Evolutionary conservation across 2,329 filamentous ascomycete genomes (phyloP).

Genomic region (Erysiphe neolycopersici): DNA sequence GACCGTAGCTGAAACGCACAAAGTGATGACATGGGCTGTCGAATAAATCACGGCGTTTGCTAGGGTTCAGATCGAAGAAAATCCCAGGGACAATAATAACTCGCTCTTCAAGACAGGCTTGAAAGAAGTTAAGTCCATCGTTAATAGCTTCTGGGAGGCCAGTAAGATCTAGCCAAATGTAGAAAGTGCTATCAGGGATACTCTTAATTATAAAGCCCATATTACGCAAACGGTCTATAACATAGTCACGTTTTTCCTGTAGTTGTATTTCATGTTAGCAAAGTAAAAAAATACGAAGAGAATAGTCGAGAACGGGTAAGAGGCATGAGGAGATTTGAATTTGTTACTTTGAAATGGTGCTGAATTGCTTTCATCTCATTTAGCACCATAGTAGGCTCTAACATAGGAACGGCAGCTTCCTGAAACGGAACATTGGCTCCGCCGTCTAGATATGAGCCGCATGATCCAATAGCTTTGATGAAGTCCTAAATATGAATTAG

Average conservation of each 20-base stretch:
- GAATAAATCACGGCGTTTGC: slow-evolving; percentile 68
- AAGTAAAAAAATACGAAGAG: not conserved
- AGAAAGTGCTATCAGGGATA: slow-evolving; percentile 79
- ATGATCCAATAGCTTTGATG: slow-evolving; percentile 75
- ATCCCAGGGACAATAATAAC: slow-evolving; percentile 93
- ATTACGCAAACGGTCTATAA: slow-evolving; percentile 47
- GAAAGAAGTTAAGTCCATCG: slow-evolving; percentile 91
- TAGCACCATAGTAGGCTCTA: slow-evolving; percentile 59
- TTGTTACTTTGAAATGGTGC: slow-evolving; percentile 42
- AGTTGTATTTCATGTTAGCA: no score
- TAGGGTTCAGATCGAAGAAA: slow-evolving; percentile 91
- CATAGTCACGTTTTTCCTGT: slow-evolving; percentile 70
- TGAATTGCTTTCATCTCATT: slow-evolving; percentile 78
- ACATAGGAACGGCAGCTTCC: slow-evolving; percentile 74
- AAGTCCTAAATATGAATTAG: slow-evolving; percentile 30
- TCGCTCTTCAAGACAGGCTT: slow-evolving; percentile 76
- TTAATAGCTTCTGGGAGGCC: slow-evolving; percentile 55
- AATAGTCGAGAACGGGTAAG: not conserved
- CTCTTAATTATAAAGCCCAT: slow-evolving; percentile 76
- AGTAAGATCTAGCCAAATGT: slow-evolving; percentile 53
- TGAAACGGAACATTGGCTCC: slow-evolving; percentile 91
- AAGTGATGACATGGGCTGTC: slow-evolving; percentile 89
- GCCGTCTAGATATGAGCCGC: slow-evolving; percentile 81
- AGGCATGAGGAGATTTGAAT: not conserved
- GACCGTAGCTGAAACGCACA: slow-evolving; percentile 62